Percentiles rank a stretch among this genome's conserved stretches.
Conservation (phyloP, 208 protist genomes). For the Leishmania braziliensis region DNA sequence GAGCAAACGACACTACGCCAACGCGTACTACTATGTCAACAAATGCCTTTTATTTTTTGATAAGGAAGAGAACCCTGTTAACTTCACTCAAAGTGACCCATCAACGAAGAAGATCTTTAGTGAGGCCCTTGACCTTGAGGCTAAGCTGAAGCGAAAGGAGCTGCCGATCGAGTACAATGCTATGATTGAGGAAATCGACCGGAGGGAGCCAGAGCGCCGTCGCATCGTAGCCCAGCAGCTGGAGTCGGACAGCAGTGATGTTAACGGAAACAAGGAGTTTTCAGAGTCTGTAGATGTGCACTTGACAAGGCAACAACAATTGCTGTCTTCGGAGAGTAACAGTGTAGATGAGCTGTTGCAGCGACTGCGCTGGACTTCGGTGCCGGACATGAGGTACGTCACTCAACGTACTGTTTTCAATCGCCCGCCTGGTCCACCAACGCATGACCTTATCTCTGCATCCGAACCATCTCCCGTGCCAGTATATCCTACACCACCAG, state of each 20-base stretch:
- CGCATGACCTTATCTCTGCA: not conserved
- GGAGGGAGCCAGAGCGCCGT: conserved; percentile 35
- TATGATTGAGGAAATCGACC: conserved; percentile 40
- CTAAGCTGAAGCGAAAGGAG: conserved; percentile 24
- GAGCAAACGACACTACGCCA: conserved; percentile 30
- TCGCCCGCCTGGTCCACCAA: not conserved
- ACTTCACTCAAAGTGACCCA: conserved; percentile 18
- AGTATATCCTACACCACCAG: not conserved
- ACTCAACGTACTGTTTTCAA: not conserved
- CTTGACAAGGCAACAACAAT: conserved; percentile 21
- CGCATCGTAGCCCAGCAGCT: conserved; percentile 42
- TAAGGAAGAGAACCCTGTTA: conserved; percentile 28
- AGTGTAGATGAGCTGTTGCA: conserved; percentile 28
- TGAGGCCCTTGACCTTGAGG: conserved; percentile 34
- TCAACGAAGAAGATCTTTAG: conserved; percentile 19
- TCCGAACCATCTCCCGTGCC: not conserved
- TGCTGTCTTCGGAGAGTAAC: conserved; percentile 28
- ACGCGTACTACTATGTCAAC: conserved; percentile 55
- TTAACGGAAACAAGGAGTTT: not conserved
- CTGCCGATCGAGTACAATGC: conserved; percentile 38
- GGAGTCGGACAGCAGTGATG: conserved; percentile 14
- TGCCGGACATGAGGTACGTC: not conserved
- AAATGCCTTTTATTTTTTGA: conserved; percentile 59
- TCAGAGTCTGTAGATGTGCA: conserved; percentile 1
- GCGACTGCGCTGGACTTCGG: conserved; percentile 17